phyloP scores from a whole-genome alignment of 2,329 filamentous ascomycete species.

The Trichoderma atrobrunneum region DNA sequence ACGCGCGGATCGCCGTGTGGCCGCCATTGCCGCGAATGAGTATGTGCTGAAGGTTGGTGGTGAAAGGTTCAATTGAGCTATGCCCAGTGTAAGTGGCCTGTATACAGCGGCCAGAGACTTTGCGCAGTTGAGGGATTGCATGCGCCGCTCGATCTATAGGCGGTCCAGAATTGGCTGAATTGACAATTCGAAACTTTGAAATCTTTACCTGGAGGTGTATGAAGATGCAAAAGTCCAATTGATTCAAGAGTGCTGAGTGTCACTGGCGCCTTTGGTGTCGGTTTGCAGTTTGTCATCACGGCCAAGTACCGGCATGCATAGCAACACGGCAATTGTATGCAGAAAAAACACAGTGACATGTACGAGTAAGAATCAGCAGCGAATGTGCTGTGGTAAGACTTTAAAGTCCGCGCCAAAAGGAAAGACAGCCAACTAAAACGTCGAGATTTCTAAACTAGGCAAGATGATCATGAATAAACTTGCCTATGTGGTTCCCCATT shows the following conservation, averaged over 20 bases:
- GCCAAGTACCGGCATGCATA: conserved; percentile 2
- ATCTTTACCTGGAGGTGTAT: background rate
- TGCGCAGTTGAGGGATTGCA: background rate
- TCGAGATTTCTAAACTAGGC: background rate
- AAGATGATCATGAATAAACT: conserved; percentile 4
- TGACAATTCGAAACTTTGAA: background rate
- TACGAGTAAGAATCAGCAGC: background rate
- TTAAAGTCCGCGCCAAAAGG: background rate
- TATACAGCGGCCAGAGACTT: background rate
- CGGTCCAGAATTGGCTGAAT: background rate
- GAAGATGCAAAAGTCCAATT: background rate
- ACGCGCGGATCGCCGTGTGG: conserved; percentile 41
- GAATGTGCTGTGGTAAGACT: background rate
- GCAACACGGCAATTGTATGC: background rate
- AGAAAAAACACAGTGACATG: conserved; percentile 1
- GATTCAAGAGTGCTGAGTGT: background rate
- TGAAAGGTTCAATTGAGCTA: background rate
- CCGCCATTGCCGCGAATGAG: conserved; percentile 28
- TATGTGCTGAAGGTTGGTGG: conserved; percentile 1
- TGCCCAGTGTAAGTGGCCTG: background rate
- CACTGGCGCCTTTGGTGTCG: background rate
- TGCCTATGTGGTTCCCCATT: background rate
- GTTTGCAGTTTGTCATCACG: conserved; percentile 6
- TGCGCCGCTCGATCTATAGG: background rate
- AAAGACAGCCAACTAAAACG: background rate